Evolutionary conservation across 352 stramenopile genomes (phyloP).

Genomic region (Globisporangium iwayamae): DNA sequence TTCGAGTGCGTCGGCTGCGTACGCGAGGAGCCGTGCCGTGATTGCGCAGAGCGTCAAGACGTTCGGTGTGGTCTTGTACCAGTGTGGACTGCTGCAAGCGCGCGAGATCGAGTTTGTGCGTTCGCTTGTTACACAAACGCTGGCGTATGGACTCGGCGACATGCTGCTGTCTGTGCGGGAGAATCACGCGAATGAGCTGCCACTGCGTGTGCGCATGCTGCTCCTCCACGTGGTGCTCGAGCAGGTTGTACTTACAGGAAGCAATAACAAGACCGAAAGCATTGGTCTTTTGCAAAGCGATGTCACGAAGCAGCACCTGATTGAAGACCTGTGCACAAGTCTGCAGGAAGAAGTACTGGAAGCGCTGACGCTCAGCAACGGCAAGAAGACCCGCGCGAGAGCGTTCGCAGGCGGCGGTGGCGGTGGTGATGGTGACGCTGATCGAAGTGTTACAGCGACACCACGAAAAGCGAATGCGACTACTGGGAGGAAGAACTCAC

Average conservation of each 20-base stretch:
- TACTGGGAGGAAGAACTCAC: not conserved
- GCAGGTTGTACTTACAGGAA: not conserved
- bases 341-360: conserved; percentile 39
- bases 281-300: not conserved
- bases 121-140: conserved; percentile 10
- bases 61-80: conserved; percentile 34
- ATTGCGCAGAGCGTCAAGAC: conserved; percentile 26
- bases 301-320: conserved; percentile 19
- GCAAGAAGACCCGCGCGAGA: not conserved
- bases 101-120: conserved; percentile 18
- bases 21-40: conserved; percentile 10
- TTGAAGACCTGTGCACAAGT: conserved; percentile 35
- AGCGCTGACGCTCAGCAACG: conserved; percentile 19
- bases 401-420: not conserved
- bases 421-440: not conserved
- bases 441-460: not conserved
- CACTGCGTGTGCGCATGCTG: conserved; percentile 22
- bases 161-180: conserved; percentile 1
- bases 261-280: not conserved
- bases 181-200: conserved; percentile 8
- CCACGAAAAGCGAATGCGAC: not conserved
- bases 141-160: conserved; percentile 13
- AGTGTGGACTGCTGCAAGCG: conserved; percentile 34
- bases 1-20: conserved; percentile 4
- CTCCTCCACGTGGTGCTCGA: conserved; percentile 14